Conservation (phyloP, 106 monocot species). For the Cymbidium sinense region DNA sequence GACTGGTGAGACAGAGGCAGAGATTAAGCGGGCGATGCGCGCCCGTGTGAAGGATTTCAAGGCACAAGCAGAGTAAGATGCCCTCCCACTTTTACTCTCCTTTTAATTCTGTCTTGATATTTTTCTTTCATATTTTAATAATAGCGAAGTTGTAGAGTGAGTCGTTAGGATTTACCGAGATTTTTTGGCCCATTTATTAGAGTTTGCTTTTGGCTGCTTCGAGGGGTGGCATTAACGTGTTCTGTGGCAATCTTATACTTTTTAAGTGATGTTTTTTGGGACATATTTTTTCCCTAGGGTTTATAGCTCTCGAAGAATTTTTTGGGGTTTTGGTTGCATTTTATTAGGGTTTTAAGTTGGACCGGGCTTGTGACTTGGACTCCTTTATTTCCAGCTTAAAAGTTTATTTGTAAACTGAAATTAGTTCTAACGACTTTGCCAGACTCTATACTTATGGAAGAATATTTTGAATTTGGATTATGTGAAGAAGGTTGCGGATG, state of each 20-base stretch:
- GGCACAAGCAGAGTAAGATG: slow-evolving; percentile 32
- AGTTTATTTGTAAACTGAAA: neutral
- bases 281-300: neutral
- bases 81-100: neutral
- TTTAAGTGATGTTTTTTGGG: neutral
- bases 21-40: slow-evolving; percentile 24
- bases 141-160: neutral
- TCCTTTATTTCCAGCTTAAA: neutral
- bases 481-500: neutral
- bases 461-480: neutral
- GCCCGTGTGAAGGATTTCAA: slow-evolving; percentile 39
- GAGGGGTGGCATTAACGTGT: neutral
- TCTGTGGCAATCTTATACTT: neutral
- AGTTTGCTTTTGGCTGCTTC: neutral
- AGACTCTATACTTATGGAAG: neutral
- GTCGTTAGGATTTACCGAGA: neutral
- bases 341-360: neutral
- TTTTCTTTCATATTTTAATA: neutral
- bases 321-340: neutral
- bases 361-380: neutral
- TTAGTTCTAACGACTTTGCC: neutral
- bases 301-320: neutral
- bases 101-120: neutral
- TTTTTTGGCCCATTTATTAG: neutral
- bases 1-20: slow-evolving; percentile 19